Conservation (phyloP, 345 rosid genomes). For the Citrus medica region DNA sequence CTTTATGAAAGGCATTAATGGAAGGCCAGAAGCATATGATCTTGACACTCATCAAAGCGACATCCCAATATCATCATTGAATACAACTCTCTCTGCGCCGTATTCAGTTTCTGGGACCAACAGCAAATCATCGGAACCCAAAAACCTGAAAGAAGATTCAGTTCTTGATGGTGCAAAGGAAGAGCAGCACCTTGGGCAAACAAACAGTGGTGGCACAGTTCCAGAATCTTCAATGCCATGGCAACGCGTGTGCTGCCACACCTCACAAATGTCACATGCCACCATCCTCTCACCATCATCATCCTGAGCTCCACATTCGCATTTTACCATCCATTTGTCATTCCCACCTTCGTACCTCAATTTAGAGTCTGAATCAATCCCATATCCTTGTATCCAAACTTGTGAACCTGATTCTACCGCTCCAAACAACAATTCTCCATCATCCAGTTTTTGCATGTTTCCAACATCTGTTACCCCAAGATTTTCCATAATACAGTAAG, state of each 20-base stretch:
- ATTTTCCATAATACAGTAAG: constrained; percentile 55
- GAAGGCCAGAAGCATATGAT: background rate
- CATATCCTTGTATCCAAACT: constrained; percentile 48
- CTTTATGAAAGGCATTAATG: background rate
- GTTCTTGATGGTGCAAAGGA: constrained; percentile 38
- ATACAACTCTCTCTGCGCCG: constrained; percentile 8
- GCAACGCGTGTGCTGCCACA: constrained; percentile 93
- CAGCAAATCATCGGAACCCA: constrained; percentile 25
- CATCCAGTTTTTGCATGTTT: constrained; percentile 40
- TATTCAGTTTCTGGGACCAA: constrained; percentile 16
- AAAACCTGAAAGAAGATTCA: constrained; percentile 32
- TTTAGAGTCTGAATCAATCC: constrained; percentile 36
- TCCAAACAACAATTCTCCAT: constrained; percentile 46
- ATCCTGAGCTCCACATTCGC: constrained; percentile 71
- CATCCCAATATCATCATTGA: constrained; percentile 4
- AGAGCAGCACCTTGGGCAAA: constrained; percentile 61
- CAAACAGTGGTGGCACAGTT: constrained; percentile 68
- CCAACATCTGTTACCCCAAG: constrained; percentile 53
- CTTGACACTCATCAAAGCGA: background rate
- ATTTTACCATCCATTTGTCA: constrained; percentile 74
- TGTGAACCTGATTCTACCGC: constrained; percentile 48
- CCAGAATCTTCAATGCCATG: constrained; percentile 64
- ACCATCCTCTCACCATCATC: constrained; percentile 97
- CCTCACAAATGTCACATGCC: constrained; percentile 76
- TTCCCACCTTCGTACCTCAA: constrained; percentile 63